These are phyloP conservation scores for Pholiota conissans DNA, from an alignment of 768 basidiomycete genomes.

Conservation along the genomic window DNA sequence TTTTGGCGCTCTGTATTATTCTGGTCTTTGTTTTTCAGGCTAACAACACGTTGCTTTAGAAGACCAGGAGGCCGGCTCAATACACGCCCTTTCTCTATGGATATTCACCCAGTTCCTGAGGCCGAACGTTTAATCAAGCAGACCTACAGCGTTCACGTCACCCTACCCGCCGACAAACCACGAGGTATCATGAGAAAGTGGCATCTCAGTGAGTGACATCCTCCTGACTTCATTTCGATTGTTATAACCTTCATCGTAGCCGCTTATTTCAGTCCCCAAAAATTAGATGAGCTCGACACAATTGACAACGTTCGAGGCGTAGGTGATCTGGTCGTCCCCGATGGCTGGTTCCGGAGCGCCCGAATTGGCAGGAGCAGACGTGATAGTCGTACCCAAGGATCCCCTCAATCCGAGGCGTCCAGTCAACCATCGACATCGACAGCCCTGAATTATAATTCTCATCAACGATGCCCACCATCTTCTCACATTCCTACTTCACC, in stretches of 20 bases:
- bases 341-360: conserved; percentile 79
- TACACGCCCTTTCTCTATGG: conserved; percentile 32
- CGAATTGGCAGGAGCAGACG: conserved; percentile 64
- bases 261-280: conserved; percentile 83
- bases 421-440: conserved; percentile 25
- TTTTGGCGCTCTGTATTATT: conserved; percentile 6
- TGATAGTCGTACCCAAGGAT: conserved; percentile 44
- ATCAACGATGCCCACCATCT: conserved; percentile 22
- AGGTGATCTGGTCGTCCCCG: conserved; percentile 66
- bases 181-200: conserved; percentile 66
- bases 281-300: conserved; percentile 67
- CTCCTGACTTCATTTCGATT: conserved; percentile 21
- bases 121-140: conserved; percentile 76
- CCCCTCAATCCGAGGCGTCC: conserved; percentile 26
- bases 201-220: conserved; percentile 68
- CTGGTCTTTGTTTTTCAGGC: not conserved
- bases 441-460: conserved; percentile 21
- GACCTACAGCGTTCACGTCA: conserved; percentile 80
- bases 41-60: conserved; percentile 15
- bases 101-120: conserved; percentile 43
- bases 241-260: conserved; percentile 43
- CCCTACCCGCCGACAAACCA: conserved; percentile 53
- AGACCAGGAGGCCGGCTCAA: conserved; percentile 24
- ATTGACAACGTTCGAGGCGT: conserved; percentile 70
- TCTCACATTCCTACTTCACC: conserved; percentile 27